These are phyloP conservation scores for Carex myosuroides DNA, from an alignment of 176 grass and related monocot species.

Conservation along the genomic window DNA sequence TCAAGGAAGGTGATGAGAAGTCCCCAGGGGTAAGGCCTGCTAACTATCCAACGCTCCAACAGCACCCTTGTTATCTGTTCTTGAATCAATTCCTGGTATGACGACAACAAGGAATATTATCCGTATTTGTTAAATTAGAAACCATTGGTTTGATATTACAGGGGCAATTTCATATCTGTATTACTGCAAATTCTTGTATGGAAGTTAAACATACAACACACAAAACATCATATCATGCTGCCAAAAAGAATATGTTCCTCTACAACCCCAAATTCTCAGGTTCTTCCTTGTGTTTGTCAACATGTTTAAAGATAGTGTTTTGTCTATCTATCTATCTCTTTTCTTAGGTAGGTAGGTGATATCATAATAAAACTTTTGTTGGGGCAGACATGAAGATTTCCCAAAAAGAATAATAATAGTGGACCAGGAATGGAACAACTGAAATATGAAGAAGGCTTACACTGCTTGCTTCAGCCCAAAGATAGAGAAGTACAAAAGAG, in stretches of 20 bases:
- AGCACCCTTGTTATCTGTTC: slow-evolving; percentile 97
- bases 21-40: slow-evolving; percentile 89
- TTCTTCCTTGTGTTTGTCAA: background rate
- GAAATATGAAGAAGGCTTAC: slow-evolving; percentile 34
- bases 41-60: slow-evolving; percentile 83
- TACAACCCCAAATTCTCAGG: background rate
- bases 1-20: slow-evolving; percentile 90
- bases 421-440: background rate
- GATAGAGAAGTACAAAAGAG: slow-evolving; percentile 78
- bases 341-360: background rate
- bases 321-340: background rate
- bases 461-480: slow-evolving; percentile 70
- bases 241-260: background rate
- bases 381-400: background rate
- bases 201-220: background rate
- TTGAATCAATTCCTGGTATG: slow-evolving; percentile 70
- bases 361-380: too few species aligned
- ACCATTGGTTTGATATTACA: background rate
- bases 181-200: background rate
- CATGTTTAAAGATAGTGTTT: background rate
- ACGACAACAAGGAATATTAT: slow-evolving; percentile 5
- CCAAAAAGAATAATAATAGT: background rate
- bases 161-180: slow-evolving; percentile 1
- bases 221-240: background rate
- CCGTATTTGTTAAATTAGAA: slow-evolving; percentile 1